Base-by-base conservation (phyloP, 371 early-diverging fungal species). In the Mucor racemosus region DNA sequence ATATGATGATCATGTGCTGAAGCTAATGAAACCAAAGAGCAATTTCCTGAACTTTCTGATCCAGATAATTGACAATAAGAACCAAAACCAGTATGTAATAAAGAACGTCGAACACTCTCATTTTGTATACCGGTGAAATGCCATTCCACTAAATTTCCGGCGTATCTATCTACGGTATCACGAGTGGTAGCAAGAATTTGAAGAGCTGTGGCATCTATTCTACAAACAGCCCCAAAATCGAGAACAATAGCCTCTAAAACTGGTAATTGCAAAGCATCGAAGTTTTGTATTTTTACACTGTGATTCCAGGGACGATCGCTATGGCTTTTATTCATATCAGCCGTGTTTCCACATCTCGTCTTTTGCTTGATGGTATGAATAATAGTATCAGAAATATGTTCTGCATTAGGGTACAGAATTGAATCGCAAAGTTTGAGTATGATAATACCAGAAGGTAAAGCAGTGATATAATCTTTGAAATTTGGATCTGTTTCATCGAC, bases 191-290 rank as follows among this genome's bases (percentile, higher is more conserved):
- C 66, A 17, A 94, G 83, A 19, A 84, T 82, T 66, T 94, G 92
- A 31, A 91, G 64, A 38, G 92, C 95, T 1, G 94, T 91, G 11
- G 89, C 81, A 64, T 96, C 96, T 42, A 95, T 77, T 21, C 81
- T 76, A 50, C 89, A 87, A 31, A 94, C 94, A 7, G 87, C 86
- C 0, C 89, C 76, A 63, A 96, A 86, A 73, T 95, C 94, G 19
- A 96, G 78, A 19, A 96, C 72, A 34, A 96, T 62, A 0, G 93
- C 91, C 9, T 86, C 78, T 11, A 94, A 74, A 10, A 74, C 65
- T 1, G 91, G 92, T 33, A 74, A 57, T 33, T 64, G 58, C 53
- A 44, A 19, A 75, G 72, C 40, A 33, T 33, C 15, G 31, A 41
- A 33, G 9, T 40, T 34, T 4, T 21, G 48, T 11, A 39, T 5